Evolutionary conservation across 23 red algal genomes (phyloP).

Genomic region (Gracilaria gracilis): DNA sequence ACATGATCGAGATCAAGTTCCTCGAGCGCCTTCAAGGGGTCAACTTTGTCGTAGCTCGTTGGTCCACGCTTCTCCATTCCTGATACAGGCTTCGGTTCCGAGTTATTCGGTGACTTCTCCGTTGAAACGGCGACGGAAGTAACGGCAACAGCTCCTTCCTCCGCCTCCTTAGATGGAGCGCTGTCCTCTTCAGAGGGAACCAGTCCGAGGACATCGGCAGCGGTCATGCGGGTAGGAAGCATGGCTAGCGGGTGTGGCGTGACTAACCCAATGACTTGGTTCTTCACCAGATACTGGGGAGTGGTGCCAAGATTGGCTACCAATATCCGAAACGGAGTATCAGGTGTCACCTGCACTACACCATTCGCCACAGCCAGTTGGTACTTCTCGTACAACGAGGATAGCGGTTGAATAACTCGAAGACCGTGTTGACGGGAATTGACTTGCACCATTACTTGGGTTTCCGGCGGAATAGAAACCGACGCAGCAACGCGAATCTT

Average conservation of each 20-base stretch:
- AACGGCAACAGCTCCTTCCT: no score
- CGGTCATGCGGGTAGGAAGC: background rate
- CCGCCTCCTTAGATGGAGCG: background rate
- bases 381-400: slow-evolving; percentile 22
- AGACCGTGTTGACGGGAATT: slow-evolving; percentile 21
- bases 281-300: slow-evolving; percentile 17
- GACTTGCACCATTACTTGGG: background rate
- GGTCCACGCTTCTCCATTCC: no score
- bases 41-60: background rate
- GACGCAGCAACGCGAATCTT: no score
- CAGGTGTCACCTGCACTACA: slow-evolving; percentile 18
- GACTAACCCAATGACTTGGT: slow-evolving; percentile 4
- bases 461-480: no score
- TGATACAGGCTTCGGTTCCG: background rate
- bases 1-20: no score
- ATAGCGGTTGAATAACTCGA: slow-evolving; percentile 15
- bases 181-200: background rate
- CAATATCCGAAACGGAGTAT: slow-evolving; percentile 12
- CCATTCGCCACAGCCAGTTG: slow-evolving; percentile 9
- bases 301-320: slow-evolving; percentile 24
- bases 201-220: background rate
- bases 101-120: background rate
- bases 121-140: no score
- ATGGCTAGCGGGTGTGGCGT: slow-evolving; percentile 10
- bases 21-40: background rate